phyloP scores from a whole-genome alignment of 2,329 filamentous ascomycete genomes.

The Diplodia mutila region DNA sequence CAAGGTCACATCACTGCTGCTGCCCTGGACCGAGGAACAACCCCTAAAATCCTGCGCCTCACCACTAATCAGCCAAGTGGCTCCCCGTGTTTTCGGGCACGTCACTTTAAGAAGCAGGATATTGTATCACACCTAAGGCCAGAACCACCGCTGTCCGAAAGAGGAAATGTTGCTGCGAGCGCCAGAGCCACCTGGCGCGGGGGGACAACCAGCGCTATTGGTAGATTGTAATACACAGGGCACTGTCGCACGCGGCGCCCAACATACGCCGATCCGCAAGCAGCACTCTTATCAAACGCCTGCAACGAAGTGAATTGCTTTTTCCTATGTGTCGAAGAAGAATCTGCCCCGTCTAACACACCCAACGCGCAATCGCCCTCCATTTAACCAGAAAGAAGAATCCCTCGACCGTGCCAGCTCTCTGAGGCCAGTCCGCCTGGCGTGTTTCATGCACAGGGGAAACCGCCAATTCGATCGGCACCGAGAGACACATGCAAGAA shows the following conservation, averaged over 20 bases:
- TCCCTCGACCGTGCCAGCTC: not conserved
- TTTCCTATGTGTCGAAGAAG: slow-evolving; percentile 23
- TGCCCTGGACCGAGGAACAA: not conserved
- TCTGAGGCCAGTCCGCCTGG: not conserved
- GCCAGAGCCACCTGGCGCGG: not conserved
- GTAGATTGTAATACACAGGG: slow-evolving; percentile 16
- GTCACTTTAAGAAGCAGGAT: not conserved
- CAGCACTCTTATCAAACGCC: slow-evolving; percentile 1
- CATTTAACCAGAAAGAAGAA: slow-evolving; percentile 7
- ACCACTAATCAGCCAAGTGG: not conserved
- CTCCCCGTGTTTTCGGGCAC: not conserved
- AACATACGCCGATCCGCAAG: not conserved
- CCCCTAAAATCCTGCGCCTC: not conserved
- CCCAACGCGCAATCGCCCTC: slow-evolving; percentile 15
- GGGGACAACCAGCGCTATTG: not conserved
- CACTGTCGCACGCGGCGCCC: not conserved
- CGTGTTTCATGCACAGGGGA: not conserved
- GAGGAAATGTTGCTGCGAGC: slow-evolving; percentile 14
- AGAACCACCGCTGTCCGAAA: not conserved
- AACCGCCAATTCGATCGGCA: slow-evolving; percentile 8
- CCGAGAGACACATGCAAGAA: not conserved
- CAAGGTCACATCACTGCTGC: not conserved
- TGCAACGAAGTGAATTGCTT: slow-evolving; percentile 11
- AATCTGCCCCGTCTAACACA: slow-evolving; percentile 17
- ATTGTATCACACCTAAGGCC: not conserved